Evolutionary conservation across 257 asterid species (phyloP).

Genomic region (Solanum ossicruentum): DNA sequence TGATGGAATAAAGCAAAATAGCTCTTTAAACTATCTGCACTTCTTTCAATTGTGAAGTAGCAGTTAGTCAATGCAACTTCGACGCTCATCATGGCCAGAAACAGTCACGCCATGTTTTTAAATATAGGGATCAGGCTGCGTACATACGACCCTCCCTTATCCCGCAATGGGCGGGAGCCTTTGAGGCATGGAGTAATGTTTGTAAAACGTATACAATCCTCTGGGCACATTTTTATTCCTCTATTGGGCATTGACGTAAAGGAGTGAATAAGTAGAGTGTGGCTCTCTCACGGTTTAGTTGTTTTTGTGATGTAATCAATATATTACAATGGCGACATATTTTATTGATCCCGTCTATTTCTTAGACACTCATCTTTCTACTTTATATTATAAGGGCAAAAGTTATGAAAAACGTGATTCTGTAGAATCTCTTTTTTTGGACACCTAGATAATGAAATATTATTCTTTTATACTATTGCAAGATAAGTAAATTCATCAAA

Average conservation of each 20-base stretch:
- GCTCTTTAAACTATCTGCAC: too few relatives aligned
- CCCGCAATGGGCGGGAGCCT: too few relatives aligned
- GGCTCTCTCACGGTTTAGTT: not conserved
- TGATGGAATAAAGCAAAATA: too few relatives aligned
- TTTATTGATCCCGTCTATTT: not conserved
- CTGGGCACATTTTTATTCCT: not conserved
- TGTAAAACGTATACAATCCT: not conserved
- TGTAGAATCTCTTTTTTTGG: not conserved
- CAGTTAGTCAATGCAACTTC: too few relatives aligned
- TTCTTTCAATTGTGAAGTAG: too few relatives aligned
- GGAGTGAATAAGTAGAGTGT: not conserved
- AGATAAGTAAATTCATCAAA: not conserved
- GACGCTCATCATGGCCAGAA: too few relatives aligned
- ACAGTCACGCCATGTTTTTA: too few relatives aligned
- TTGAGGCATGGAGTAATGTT: too few relatives aligned
- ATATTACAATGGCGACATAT: not conserved
- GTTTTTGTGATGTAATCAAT: not conserved
- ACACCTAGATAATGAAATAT: not conserved
- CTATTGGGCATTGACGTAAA: not conserved
- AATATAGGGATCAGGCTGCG: too few relatives aligned
- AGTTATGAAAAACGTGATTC: not conserved
- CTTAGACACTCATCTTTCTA: not conserved
- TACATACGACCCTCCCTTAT: too few relatives aligned
- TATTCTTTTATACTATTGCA: not conserved
- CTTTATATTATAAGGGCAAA: not conserved